Base-by-base conservation (phyloP, 176 grass and related monocot genomes). In the Elaeis guineensis region DNA sequence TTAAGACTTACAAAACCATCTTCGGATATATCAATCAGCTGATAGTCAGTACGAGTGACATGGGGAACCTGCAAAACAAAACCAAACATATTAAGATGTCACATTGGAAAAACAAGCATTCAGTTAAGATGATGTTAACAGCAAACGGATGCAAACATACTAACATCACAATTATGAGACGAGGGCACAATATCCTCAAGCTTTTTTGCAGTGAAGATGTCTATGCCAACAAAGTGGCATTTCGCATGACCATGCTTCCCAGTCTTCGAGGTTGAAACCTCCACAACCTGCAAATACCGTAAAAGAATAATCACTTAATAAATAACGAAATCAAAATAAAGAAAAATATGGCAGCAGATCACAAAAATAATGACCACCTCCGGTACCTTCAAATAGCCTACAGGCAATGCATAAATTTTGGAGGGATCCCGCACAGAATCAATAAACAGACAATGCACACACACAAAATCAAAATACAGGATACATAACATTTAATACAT, bases 151-250 rank as follows among this genome's bases (percentile, higher is more conserved):
- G 35, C 35, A 44, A 44, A 44, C 0, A 44, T 16, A 72, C 61
- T 79, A 30, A 88, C 85, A 25, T 88, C 85, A 77, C 79, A 83
- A 57, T 88, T 88, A 54, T 88, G 85, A 16, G 85, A 83, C 1
- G 85, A 88, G 50, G 85, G 79, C 12, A 88, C 85, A 54, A 88
- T 88, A 70, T 88, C 85, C 69, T 88, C 85, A 30, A 88, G 76
- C 51, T 88, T 88, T 61, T 88, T 88, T 49, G 63, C 85, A 65
- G 69, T 88, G 72, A 88, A 88, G 49, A 88, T 79, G 54, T 88
- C 85, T 59, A 88, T 88, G 62, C 51, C 85, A 20, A 88, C 79
- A 21, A 88, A 88, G 71, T 88, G 85, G 59, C 85, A 88, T 78
- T 88, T 88, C 17, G 85, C 85, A 18, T 88, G 85, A 0, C 85